Evolutionary conservation across 352 stramenopile species (phyloP).

Genomic region (Phytopythium aichiense): DNA sequence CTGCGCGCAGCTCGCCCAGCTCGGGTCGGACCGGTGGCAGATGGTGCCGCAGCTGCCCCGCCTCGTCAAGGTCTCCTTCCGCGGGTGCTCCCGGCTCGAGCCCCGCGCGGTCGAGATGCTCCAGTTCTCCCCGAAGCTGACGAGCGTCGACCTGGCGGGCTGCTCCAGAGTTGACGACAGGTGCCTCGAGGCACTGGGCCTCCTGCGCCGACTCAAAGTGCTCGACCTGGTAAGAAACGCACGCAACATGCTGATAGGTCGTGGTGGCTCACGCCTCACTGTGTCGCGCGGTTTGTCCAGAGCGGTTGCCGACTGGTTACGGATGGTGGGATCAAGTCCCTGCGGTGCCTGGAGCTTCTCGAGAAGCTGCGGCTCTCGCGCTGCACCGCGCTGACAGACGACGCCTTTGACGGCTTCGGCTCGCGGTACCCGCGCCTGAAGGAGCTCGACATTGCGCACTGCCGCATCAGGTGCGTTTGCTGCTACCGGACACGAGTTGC

Average conservation of each 20-base stretch:
- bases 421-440: conserved; percentile 30
- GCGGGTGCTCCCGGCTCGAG: conserved; percentile 37
- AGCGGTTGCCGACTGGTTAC: conserved; percentile 2
- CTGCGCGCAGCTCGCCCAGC: conserved; percentile 44
- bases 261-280: too few species aligned
- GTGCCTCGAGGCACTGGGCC: conserved; percentile 36
- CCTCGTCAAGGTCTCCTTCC: conserved; percentile 47
- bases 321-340: conserved; percentile 46
- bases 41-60: conserved; percentile 31
- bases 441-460: conserved; percentile 54
- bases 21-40: conserved; percentile 32
- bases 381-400: conserved; percentile 49
- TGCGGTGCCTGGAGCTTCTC: conserved; percentile 38
- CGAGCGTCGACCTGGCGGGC: conserved; percentile 47
- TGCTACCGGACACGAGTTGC: background rate
- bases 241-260: too few species aligned
- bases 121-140: conserved; percentile 52
- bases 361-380: conserved; percentile 51
- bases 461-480: conserved; percentile 32
- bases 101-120: conserved; percentile 48
- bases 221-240: conserved; percentile 46
- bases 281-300: background rate
- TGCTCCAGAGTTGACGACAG: conserved; percentile 60
- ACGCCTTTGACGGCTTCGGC: conserved; percentile 38
- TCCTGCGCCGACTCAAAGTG: conserved; percentile 28